These are phyloP conservation scores for Nakaseomyces bracarensis DNA, from an alignment of 1,139 yeast genomes.

Conservation along the genomic window DNA sequence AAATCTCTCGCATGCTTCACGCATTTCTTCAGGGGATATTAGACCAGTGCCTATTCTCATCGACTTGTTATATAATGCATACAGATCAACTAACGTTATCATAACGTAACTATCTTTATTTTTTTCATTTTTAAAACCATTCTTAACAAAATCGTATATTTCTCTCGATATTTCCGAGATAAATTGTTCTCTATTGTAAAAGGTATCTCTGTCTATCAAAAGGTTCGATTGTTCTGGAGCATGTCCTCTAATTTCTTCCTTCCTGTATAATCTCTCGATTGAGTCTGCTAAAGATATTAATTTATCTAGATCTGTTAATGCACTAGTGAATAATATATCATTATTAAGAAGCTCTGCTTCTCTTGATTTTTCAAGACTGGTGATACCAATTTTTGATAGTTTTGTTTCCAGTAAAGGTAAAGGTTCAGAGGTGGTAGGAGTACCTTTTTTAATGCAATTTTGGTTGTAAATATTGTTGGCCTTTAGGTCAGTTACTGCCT, in stretches of 20 bases:
- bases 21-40: slow-evolving; percentile 50
- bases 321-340: slow-evolving; percentile 54
- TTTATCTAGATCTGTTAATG: slow-evolving; percentile 70
- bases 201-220: slow-evolving; percentile 33
- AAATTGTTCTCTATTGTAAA: slow-evolving; percentile 28
- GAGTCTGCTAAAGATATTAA: slow-evolving; percentile 74
- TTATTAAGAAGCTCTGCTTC: slow-evolving; percentile 51
- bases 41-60: slow-evolving; percentile 48
- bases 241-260: slow-evolving; percentile 14
- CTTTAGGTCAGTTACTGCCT: slow-evolving; percentile 38
- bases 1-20: slow-evolving; percentile 44
- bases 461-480: slow-evolving; percentile 18
- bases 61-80: slow-evolving; percentile 51
- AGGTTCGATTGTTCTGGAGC: slow-evolving; percentile 20
- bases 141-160: slow-evolving; percentile 45
- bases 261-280: slow-evolving; percentile 45
- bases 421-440: slow-evolving; percentile 28
- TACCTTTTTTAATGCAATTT: slow-evolving; percentile 33
- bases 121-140: slow-evolving; percentile 28
- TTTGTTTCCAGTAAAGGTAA: slow-evolving; percentile 17
- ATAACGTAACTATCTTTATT: slow-evolving; percentile 45
- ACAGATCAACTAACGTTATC: slow-evolving; percentile 51
- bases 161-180: slow-evolving; percentile 43
- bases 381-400: slow-evolving; percentile 45
- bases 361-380: slow-evolving; percentile 57